Evolutionary conservation across 192 early-diverging fungal species (phyloP).

Genomic region (Globomyces pollinis-pini): DNA sequence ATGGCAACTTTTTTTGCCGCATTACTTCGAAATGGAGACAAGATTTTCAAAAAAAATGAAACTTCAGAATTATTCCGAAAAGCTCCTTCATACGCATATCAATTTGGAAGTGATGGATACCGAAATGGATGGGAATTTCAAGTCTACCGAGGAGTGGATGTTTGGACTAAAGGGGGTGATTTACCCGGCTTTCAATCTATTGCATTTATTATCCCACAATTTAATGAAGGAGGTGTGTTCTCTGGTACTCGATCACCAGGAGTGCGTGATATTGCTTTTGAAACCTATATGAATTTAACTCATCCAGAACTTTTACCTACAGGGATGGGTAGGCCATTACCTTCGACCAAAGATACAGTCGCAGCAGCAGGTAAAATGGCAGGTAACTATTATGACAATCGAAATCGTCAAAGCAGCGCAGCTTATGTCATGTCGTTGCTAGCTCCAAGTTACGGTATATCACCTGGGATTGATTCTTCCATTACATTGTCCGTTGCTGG

Average conservation of each 20-base stretch:
- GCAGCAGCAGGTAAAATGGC: too few species aligned
- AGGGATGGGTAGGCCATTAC: too few species aligned
- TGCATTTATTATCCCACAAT: conserved; percentile 1
- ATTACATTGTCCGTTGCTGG: too few species aligned
- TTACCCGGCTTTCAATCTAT: background rate
- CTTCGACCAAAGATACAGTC: too few species aligned
- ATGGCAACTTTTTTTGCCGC: background rate
- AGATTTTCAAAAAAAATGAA: background rate
- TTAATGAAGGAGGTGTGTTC: conserved; percentile 7
- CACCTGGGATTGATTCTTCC: too few species aligned
- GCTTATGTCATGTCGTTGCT: too few species aligned
- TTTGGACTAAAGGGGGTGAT: conserved; percentile 7
- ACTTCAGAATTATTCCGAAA: background rate
- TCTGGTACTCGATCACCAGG: background rate
- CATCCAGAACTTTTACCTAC: too few species aligned
- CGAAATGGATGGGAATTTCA: conserved; percentile 2
- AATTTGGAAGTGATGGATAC: conserved; percentile 1
- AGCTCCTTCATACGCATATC: background rate
- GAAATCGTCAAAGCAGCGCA: too few species aligned
- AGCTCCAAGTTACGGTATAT: too few species aligned
- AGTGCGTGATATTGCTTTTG: too few species aligned
- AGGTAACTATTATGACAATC: too few species aligned
- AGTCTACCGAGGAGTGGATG: background rate
- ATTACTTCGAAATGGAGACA: background rate
- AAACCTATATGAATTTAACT: too few species aligned